A percentile compares a stretch with the other conserved stretches of the same genome.
These are phyloP conservation scores for Fraxinus sp. DNA, from an alignment of 305 asterid species.

Conservation along the genomic window DNA sequence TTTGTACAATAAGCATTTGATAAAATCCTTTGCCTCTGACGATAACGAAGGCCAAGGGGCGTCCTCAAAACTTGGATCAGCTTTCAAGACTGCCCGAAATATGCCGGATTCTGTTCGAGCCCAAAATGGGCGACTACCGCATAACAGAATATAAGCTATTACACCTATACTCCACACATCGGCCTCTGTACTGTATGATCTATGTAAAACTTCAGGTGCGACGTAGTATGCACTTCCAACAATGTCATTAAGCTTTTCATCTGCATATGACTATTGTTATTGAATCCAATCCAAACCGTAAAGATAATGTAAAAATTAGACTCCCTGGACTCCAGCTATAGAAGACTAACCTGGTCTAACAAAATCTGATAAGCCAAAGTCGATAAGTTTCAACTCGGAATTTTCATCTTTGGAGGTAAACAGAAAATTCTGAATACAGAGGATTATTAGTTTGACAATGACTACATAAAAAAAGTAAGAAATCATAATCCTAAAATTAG, in stretches of 20 bases:
- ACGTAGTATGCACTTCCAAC: slow-evolving; percentile 76
- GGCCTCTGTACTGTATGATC: slow-evolving; percentile 61
- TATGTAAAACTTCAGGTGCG: slow-evolving; percentile 69
- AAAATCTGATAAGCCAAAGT: slow-evolving; percentile 68
- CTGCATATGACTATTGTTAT: slow-evolving; percentile 37
- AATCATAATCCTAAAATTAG: background rate
- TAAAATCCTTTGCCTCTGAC: slow-evolving; percentile 53
- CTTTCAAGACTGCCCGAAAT: slow-evolving; percentile 55
- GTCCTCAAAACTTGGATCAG: slow-evolving; percentile 54
- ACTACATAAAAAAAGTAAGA: background rate
- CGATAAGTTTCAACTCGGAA: slow-evolving; percentile 59
- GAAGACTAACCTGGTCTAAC: slow-evolving; percentile 52
- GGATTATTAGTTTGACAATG: background rate
- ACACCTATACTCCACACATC: slow-evolving; percentile 75
- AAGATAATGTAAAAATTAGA: background rate
- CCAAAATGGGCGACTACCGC: slow-evolving; percentile 83
- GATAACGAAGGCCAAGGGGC: slow-evolving; percentile 59
- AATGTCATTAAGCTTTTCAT: slow-evolving; percentile 59
- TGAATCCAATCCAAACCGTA: slow-evolving; percentile 10
- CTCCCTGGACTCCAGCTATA: background rate
- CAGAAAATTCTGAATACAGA: slow-evolving; percentile 53
- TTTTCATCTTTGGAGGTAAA: slow-evolving; percentile 50
- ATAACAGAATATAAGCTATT: slow-evolving; percentile 60
- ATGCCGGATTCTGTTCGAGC: slow-evolving; percentile 70
- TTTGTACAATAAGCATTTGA: slow-evolving; percentile 47